These are phyloP conservation scores for Zygosaccharomyces sapae DNA, from an alignment of 1,139 yeast genomes.

Conservation along the genomic window DNA sequence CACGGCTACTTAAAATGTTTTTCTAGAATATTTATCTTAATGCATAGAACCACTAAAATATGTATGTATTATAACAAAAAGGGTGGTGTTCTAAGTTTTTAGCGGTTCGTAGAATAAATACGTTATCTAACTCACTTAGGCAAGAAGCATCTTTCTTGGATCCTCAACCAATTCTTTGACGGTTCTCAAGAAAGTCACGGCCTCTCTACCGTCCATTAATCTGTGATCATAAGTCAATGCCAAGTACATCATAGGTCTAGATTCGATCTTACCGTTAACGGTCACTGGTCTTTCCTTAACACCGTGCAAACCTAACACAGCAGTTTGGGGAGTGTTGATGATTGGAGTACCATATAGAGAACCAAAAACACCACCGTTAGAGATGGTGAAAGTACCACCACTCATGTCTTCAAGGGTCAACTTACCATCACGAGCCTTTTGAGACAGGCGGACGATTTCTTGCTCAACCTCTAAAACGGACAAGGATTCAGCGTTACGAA, in stretches of 20 bases:
- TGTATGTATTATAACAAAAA: too few relatives aligned
- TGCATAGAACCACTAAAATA: constrained; percentile 1
- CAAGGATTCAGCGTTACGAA: constrained; percentile 93
- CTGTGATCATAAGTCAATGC: constrained; percentile 99
- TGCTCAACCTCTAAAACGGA: constrained; percentile 85
- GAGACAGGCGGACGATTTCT: constrained; percentile 77
- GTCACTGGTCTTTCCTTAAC: constrained; percentile 97
- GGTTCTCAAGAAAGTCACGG: constrained; percentile 93
- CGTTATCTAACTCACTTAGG: constrained; percentile 36
- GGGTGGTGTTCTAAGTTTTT: neutral
- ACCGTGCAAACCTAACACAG: constrained; percentile 96
- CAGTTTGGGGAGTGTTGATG: constrained; percentile 97
- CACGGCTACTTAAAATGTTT: neutral
- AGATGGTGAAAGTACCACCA: constrained; percentile 98
- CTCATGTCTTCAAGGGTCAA: constrained; percentile 97
- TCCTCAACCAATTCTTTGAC: constrained; percentile 97
- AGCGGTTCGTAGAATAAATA: constrained; percentile 3
- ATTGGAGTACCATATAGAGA: constrained; percentile 98
- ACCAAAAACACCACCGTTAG: constrained; percentile 99
- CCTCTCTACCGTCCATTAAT: constrained; percentile 98
- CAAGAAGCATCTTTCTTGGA: constrained; percentile 95
- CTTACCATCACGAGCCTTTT: constrained; percentile 95
- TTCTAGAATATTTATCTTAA: constrained; percentile 4
- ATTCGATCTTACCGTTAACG: constrained; percentile 89
- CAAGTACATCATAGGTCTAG: constrained; percentile 99